Base-by-base conservation (phyloP, 768 basidiomycete genomes). In the Pisolithus orientalis region DNA sequence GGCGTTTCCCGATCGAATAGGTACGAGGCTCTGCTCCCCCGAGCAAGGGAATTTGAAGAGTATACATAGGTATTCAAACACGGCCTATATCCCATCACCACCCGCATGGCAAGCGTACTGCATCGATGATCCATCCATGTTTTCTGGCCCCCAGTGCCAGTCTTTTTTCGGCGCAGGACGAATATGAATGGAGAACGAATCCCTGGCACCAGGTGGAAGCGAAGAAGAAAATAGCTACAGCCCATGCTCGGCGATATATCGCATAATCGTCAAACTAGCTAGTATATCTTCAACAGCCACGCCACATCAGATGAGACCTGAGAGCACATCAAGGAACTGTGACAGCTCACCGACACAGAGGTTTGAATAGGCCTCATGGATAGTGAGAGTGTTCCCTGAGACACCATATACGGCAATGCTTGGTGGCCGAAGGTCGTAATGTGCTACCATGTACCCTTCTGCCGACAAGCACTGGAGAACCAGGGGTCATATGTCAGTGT, bases 351-450 rank as follows among this genome's bases (percentile, higher is more conserved):
- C 85, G 43, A 80, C 62, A 10, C 78, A 73, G 28, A 86, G 60
- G 53, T 75, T 72, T 1, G 71, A 71, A 61, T 71, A 84, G 4
- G 73, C 65, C 52, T 85, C 82, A 53, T 80, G 76, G 21, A 86
- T 72, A 4, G 80, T 82, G 49, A 87, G 59, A 17, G 73, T 80
- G 59, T 85, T 81, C 11, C 85, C 85, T 32, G 83, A 84, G 21
- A 79, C 76, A 46, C 75, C 73, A 58, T 79, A 84, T n/a, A 74
- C 75, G 37, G 75, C 76, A 49, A 80, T 73, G 54, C 76, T 70
- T 46, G 75, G 70, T 1, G 78, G 75, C 55, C 79, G 79, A 25
- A 86, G 75, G 59, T 81, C 78, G 56, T 84, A 87, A 57, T 85
- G 81, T 16, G 84, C 85, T 24, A 85, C 79, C 32, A 84, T 52